Percentiles rank a stretch among this genome's conserved stretches.
Conservation (phyloP, 2,329 filamentous ascomycete species). For the Trichoderma afroharzianum region DNA sequence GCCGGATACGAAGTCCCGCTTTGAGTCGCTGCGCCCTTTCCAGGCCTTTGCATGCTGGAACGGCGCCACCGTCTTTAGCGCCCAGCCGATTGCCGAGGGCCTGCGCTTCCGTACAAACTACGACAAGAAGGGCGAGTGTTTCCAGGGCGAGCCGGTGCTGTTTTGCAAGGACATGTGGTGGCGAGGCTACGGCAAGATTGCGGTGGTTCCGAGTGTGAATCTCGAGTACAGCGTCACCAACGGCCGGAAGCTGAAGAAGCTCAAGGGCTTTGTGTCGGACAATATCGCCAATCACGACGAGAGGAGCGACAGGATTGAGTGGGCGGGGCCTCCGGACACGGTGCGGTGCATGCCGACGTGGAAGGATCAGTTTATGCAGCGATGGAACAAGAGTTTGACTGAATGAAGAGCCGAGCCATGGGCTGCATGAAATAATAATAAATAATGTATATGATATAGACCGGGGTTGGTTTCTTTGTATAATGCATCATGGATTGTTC, state of each 20-base stretch:
- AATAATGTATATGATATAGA: background rate
- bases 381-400: conserved; percentile 30
- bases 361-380: conserved; percentile 39
- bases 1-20: conserved; percentile 31
- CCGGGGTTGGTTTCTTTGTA: background rate
- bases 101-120: conserved; percentile 43
- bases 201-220: conserved; percentile 53
- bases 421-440: background rate
- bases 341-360: conserved; percentile 48
- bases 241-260: conserved; percentile 43
- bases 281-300: conserved; percentile 29
- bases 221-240: conserved; percentile 50
- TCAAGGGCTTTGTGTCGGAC: conserved; percentile 47
- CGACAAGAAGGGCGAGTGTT: conserved; percentile 42
- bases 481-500: background rate
- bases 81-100: conserved; percentile 42
- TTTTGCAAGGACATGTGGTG: conserved; percentile 58
- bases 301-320: conserved; percentile 37
- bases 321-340: conserved; percentile 43
- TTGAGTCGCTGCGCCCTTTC: conserved; percentile 42
- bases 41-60: conserved; percentile 63
- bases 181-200: conserved; percentile 47
- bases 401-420: background rate
- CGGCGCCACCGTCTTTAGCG: conserved; percentile 48
- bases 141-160: conserved; percentile 51